A percentile compares a stretch with the other conserved stretches of the same genome.
These are phyloP conservation scores for Massospora cicadina DNA, from an alignment of 371 early-diverging fungal genomes.

Conservation along the genomic window DNA sequence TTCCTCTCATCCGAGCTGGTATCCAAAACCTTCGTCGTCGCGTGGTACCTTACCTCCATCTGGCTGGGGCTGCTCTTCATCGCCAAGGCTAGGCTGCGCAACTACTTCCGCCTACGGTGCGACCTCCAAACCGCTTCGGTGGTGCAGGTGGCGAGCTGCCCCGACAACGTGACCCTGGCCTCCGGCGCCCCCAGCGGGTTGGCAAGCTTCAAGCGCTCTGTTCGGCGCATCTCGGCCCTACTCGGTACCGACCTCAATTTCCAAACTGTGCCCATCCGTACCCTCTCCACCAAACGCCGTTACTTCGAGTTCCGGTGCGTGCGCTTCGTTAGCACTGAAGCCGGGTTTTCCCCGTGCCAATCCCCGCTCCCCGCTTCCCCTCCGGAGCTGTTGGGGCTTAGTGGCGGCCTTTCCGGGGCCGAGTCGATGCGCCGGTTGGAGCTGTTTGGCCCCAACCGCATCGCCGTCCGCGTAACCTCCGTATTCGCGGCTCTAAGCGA, in stretches of 20 bases:
- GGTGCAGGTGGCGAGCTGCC: slow-evolving; percentile 39
- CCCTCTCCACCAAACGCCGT: slow-evolving; percentile 24
- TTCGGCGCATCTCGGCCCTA: slow-evolving; percentile 13
- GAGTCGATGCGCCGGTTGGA: slow-evolving; percentile 37
- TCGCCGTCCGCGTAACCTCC: slow-evolving; percentile 35
- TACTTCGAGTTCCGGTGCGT: slow-evolving; percentile 61
- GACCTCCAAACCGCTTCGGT: slow-evolving; percentile 26
- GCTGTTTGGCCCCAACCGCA: slow-evolving; percentile 49
- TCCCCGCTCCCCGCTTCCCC: slow-evolving; percentile 33
- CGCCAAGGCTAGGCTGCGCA: slow-evolving; percentile 23
- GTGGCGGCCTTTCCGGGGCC: slow-evolving; percentile 27
- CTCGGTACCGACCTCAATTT: slow-evolving; percentile 21
- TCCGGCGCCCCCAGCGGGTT: slow-evolving; percentile 23
- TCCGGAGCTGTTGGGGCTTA: slow-evolving; percentile 23
- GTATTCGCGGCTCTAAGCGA: slow-evolving; percentile 29
- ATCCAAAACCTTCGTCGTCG: slow-evolving; percentile 38
- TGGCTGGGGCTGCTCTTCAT: slow-evolving; percentile 38
- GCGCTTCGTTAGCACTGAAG: slow-evolving; percentile 30
- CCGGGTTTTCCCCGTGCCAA: slow-evolving; percentile 32
- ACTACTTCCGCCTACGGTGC: slow-evolving; percentile 40
- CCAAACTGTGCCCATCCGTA: slow-evolving; percentile 19
- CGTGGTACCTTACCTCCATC: slow-evolving; percentile 42
- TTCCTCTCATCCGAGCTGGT: slow-evolving; percentile 34
- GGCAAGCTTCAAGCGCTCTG: slow-evolving; percentile 17
- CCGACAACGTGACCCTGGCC: slow-evolving; percentile 28